Evolutionary conservation across 2,329 filamentous ascomycete species (phyloP), one percentile per base, ranked within the genome.

Genomic region (Aspergillus clavatus): DNA sequence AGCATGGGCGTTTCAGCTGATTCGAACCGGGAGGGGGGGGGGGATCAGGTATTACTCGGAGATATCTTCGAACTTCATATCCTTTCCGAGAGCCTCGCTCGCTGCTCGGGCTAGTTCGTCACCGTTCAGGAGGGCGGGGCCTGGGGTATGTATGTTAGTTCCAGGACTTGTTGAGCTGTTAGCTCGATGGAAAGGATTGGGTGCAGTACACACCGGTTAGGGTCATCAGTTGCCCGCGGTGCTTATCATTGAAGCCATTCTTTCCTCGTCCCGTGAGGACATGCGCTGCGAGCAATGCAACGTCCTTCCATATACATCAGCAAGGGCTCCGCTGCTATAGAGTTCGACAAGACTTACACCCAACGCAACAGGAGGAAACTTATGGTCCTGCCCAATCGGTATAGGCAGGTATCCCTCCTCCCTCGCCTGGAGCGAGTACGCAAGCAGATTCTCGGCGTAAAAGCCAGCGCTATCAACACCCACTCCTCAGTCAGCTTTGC

Each of bases 151-250:
- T n/a, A n/a, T 69, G 16, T 11, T 21, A 21, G 14, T 7, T 4
- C 2, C 31, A n/a, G n/a, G n/a, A 24, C 23, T 24, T 24, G 5
- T 24, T 24, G n/a, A n/a, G n/a, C n/a, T 6, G 10, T 11, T 21
- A 14, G 18, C 7, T 5, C 19, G 16, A 35, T 18, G 19, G 48
- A 74, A 55, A 44, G 72, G 66, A 10, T 55, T 56, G n/a, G 62
- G 63, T n/a, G 62, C 77, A 76, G 16, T 29, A 22, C 46, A 52
- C 54, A 70, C 72, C 72, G 1, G 74, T 78, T n/a, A 76, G 51
- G 6, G 72, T 62, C 66, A 77, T 77, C 55, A 77, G 69, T 58
- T 78, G 74, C 11, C 75, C 75, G n/a, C 75, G 70, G 51, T 76
- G 71, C 45, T 61, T 63, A 51, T 77, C 73, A 45, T 72, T 70